These are phyloP conservation scores for Zanthoxylum bungeanum DNA, from an alignment of 345 rosid species.

Conservation along the genomic window DNA sequence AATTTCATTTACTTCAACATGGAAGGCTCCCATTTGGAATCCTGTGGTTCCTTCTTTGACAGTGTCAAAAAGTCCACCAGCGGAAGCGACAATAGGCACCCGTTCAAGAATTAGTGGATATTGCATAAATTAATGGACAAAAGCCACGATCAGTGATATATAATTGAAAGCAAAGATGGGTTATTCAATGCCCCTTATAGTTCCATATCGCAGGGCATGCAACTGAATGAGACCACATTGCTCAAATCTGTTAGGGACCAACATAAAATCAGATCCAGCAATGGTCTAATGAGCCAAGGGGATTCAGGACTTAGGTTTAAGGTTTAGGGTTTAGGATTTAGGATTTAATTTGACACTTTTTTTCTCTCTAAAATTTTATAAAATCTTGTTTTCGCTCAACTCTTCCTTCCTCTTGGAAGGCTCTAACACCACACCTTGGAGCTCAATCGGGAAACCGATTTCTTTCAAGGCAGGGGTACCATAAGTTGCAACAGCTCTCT, in stretches of 20 bases:
- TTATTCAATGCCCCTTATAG: constrained; percentile 34
- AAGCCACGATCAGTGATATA: background rate
- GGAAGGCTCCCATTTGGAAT: constrained; percentile 84
- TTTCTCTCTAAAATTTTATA: too few relatives aligned
- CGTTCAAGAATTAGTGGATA: constrained; percentile 10
- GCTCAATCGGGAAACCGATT: too few relatives aligned
- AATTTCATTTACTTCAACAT: constrained; percentile 51
- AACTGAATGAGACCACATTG: constrained; percentile 97
- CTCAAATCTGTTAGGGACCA: constrained; percentile 88
- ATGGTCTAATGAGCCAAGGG: constrained; percentile 86
- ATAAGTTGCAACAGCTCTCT: too few relatives aligned
- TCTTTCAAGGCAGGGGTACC: too few relatives aligned
- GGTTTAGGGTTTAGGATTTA: too few relatives aligned
- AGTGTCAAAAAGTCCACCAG: constrained; percentile 98
- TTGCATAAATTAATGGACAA: background rate
- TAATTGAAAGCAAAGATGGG: background rate
- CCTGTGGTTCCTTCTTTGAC: constrained; percentile 89
- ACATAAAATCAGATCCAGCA: constrained; percentile 84
- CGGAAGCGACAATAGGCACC: constrained; percentile 86
- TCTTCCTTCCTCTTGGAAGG: too few relatives aligned
- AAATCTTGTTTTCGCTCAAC: too few relatives aligned
- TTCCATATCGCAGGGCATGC: constrained; percentile 97
- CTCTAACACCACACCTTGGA: too few relatives aligned
- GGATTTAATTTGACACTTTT: too few relatives aligned
- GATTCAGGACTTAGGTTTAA: too few relatives aligned